These are phyloP conservation scores for Atkinsonella texensis DNA, from an alignment of 2,329 filamentous ascomycete genomes.

Conservation along the genomic window DNA sequence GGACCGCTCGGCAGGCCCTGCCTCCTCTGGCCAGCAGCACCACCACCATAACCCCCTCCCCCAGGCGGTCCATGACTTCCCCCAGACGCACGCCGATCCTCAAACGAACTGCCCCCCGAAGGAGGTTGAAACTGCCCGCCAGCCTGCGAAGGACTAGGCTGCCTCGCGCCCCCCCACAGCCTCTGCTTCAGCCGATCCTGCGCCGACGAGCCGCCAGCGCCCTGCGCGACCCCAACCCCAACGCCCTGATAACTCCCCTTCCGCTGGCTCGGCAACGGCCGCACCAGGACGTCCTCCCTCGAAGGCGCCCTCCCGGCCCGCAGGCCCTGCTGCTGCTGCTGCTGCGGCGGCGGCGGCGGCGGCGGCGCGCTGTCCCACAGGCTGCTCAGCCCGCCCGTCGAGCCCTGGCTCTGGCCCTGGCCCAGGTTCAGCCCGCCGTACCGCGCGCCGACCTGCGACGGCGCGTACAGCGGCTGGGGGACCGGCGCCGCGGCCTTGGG, in stretches of 20 bases:
- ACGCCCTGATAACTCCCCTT: constrained; percentile 60
- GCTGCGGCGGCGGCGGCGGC: too few relatives aligned
- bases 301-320: constrained; percentile 17
- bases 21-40: constrained; percentile 19
- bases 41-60: constrained; percentile 24
- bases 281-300: constrained; percentile 26
- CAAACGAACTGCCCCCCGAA: constrained; percentile 21
- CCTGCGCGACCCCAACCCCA: not conserved
- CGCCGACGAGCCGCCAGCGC: constrained; percentile 46
- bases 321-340: too few relatives aligned
- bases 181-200: constrained; percentile 75
- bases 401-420: constrained; percentile 7
- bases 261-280: constrained; percentile 61
- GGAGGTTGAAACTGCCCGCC: constrained; percentile 37
- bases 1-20: constrained; percentile 36
- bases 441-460: constrained; percentile 34
- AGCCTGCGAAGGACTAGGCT: constrained; percentile 38
- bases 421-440: constrained; percentile 35
- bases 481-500: constrained; percentile 52
- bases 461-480: constrained; percentile 38
- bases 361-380: constrained; percentile 43
- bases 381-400: constrained; percentile 33
- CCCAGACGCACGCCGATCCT: constrained; percentile 36
- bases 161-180: constrained; percentile 53
- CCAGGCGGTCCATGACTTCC: constrained; percentile 28